Evolutionary conservation across 768 basidiomycete genomes (phyloP).

Genomic region (Amanita subjunquillea): DNA sequence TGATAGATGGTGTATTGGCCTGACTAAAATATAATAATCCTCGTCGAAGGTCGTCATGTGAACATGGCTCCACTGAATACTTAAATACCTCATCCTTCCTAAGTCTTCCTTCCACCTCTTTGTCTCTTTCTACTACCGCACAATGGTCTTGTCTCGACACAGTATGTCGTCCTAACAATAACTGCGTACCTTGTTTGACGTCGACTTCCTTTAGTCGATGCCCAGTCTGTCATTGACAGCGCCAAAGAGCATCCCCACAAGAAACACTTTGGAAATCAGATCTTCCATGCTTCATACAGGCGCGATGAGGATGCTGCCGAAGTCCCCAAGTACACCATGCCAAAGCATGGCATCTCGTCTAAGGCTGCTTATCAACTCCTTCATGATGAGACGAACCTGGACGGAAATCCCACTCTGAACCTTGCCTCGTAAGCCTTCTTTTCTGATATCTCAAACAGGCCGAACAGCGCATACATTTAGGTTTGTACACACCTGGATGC

Average conservation of each 20-base stretch:
- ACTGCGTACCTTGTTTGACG: background rate
- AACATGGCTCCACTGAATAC: background rate
- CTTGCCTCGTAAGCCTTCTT: slow-evolving; percentile 47
- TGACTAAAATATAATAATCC: background rate
- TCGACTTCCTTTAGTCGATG: slow-evolving; percentile 25
- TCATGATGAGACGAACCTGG: slow-evolving; percentile 46
- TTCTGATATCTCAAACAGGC: background rate
- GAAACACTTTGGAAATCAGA: slow-evolving; percentile 22
- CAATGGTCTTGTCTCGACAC: slow-evolving; percentile 5
- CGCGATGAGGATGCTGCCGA: slow-evolving; percentile 29
- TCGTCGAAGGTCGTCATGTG: background rate
- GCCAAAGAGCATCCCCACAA: slow-evolving; percentile 28
- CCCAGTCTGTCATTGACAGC: slow-evolving; percentile 36
- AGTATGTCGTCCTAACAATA: background rate
- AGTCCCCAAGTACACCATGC: slow-evolving; percentile 36
- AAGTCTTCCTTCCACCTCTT: background rate
- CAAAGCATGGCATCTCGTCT: slow-evolving; percentile 30
- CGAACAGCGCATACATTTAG: slow-evolving; percentile 12
- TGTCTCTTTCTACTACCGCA: too few species aligned
- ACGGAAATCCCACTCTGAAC: slow-evolving; percentile 50
- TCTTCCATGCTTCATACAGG: slow-evolving; percentile 22
- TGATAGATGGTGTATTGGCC: slow-evolving; percentile 38
- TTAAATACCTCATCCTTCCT: background rate
- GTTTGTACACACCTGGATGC: slow-evolving; percentile 52
- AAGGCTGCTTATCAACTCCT: slow-evolving; percentile 38